A percentile compares a stretch with the other conserved stretches of the same genome.
phyloP scores from a whole-genome alignment of 495 filamentous ascomycete genomes.

The Lasiosphaeria hispida region DNA sequence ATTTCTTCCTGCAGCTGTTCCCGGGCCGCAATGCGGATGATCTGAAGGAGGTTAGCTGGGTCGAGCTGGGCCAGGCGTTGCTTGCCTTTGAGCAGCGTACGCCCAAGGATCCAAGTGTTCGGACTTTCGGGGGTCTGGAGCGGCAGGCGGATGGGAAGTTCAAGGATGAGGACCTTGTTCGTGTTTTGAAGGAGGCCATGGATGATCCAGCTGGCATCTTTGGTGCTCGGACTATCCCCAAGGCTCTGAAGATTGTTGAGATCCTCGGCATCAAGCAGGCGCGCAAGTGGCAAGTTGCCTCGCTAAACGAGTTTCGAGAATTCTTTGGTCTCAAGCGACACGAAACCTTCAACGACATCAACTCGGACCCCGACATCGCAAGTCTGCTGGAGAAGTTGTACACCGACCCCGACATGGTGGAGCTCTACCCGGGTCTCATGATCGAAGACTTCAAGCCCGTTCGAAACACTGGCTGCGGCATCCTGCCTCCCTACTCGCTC shows the following conservation, averaged over 20 bases:
- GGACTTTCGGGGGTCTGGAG: slow-evolving; percentile 60
- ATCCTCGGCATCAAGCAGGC: slow-evolving; percentile 77
- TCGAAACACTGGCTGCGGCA: slow-evolving; percentile 63
- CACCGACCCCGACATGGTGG: slow-evolving; percentile 63
- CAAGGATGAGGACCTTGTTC: slow-evolving; percentile 60
- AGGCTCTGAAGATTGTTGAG: slow-evolving; percentile 66
- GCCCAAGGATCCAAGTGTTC: slow-evolving; percentile 54
- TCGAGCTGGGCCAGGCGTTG: slow-evolving; percentile 54
- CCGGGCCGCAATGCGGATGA: slow-evolving; percentile 52
- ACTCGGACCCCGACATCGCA: slow-evolving; percentile 64
- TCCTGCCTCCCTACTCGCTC: slow-evolving; percentile 68
- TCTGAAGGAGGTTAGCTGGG: slow-evolving; percentile 46
- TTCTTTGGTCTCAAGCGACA: slow-evolving; percentile 69
- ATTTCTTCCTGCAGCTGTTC: slow-evolving; percentile 58
- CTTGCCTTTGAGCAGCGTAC: slow-evolving; percentile 49
- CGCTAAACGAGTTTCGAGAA: slow-evolving; percentile 77
- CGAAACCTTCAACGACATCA: slow-evolving; percentile 74
- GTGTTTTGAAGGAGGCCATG: slow-evolving; percentile 60
- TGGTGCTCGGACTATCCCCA: slow-evolving; percentile 68
- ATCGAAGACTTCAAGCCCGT: slow-evolving; percentile 67
- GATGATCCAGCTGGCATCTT: slow-evolving; percentile 54
- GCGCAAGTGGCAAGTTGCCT: slow-evolving; percentile 71
- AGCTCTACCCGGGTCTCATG: slow-evolving; percentile 56
- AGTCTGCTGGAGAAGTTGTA: slow-evolving; percentile 71
- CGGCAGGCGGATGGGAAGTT: slow-evolving; percentile 55